Conservation (phyloP, 352 stramenopile species). For the Blastocystis hominis region DNA sequence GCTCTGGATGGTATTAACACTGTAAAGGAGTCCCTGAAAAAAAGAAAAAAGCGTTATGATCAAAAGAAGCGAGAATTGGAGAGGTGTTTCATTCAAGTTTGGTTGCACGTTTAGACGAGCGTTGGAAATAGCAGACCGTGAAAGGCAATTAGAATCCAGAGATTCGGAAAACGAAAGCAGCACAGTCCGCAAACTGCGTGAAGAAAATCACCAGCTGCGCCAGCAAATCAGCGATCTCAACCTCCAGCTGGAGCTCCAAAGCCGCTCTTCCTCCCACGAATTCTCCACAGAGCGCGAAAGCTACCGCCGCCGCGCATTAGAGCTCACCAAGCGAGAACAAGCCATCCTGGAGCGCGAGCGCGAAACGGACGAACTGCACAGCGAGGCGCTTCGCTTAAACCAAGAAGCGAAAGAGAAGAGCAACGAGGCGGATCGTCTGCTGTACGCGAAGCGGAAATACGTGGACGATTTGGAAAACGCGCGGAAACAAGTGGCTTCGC, state of each 20-base stretch:
- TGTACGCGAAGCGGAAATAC: slow-evolving; percentile 30
- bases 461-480: slow-evolving; percentile 9
- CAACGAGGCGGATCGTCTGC: not conserved
- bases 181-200: not conserved
- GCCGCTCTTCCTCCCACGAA: not conserved
- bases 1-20: not conserved
- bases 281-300: not conserved
- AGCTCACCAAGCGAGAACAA: slow-evolving; percentile 28
- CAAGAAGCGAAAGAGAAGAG: not conserved
- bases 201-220: not conserved
- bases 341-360: not conserved
- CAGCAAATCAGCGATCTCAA: not conserved
- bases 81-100: not conserved
- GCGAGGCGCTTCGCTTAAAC: not conserved
- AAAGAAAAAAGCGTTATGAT: slow-evolving; percentile 31
- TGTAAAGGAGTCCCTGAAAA: slow-evolving; percentile 1
- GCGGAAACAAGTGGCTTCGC: not conserved
- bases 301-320: not conserved
- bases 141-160: not conserved
- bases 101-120: not conserved
- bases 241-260: not conserved
- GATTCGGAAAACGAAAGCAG: not conserved
- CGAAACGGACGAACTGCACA: not conserved
- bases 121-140: not conserved
- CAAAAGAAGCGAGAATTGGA: slow-evolving; percentile 46